A percentile compares a stretch with the other conserved stretches of the same genome.
Conservation (phyloP, 2,329 filamentous ascomycete species). For the Thermoascus crustaceus region DNA sequence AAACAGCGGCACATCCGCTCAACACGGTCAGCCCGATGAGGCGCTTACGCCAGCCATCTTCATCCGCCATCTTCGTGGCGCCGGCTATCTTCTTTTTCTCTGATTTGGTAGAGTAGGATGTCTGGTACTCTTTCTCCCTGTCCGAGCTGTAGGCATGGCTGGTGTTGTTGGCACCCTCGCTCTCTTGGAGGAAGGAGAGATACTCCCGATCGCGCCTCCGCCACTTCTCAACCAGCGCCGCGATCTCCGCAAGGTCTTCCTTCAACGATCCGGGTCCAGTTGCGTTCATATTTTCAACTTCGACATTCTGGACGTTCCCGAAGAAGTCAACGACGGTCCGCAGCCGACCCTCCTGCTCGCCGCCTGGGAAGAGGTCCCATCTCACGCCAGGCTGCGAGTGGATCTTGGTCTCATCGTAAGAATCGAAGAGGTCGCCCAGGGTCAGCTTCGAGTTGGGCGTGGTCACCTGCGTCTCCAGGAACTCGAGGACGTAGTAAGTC, state of each 20-base stretch:
- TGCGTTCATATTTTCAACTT: slow-evolving; percentile 59
- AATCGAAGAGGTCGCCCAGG: slow-evolving; percentile 89
- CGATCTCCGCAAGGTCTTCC: slow-evolving; percentile 71
- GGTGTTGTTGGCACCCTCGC: slow-evolving; percentile 11
- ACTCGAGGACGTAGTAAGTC: slow-evolving; percentile 97
- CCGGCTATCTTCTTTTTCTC: slow-evolving; percentile 34
- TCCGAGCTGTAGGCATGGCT: slow-evolving; percentile 1
- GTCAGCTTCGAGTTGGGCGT: slow-evolving; percentile 83
- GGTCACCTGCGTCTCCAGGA: slow-evolving; percentile 81
- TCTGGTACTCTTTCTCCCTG: neutral
- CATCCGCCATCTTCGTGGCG: slow-evolving; percentile 54
- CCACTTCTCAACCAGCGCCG: slow-evolving; percentile 49
- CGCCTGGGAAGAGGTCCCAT: slow-evolving; percentile 90
- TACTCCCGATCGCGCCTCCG: slow-evolving; percentile 29
- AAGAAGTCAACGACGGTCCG: slow-evolving; percentile 94
- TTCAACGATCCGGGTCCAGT: slow-evolving; percentile 46
- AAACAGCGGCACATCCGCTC: slow-evolving; percentile 27
- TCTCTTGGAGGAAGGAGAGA: slow-evolving; percentile 18
- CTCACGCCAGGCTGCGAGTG: slow-evolving; percentile 85
- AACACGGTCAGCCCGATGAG: slow-evolving; percentile 28
- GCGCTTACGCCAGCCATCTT: slow-evolving; percentile 56
- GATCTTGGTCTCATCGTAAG: slow-evolving; percentile 89
- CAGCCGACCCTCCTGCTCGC: slow-evolving; percentile 65
- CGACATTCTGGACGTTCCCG: slow-evolving; percentile 94
- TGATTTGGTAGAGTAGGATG: slow-evolving; percentile 3